phyloP scores from a whole-genome alignment of 139 green algal species.

The Tetradesmus obliquus region DNA sequence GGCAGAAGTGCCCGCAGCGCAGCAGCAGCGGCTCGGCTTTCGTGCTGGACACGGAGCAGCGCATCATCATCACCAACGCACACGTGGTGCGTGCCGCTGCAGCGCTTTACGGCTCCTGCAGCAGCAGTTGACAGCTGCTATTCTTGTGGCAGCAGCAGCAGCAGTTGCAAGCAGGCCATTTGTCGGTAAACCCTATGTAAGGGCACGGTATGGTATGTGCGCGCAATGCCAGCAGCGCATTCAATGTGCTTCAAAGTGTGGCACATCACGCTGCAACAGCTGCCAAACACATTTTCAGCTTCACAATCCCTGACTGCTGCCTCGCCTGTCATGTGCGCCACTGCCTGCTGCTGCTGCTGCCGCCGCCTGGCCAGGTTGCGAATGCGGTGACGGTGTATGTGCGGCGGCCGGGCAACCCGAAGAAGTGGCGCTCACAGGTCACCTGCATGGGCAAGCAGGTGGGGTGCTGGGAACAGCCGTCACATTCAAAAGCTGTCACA shows the following conservation, averaged over 20 bases:
- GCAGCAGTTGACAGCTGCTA: neutral
- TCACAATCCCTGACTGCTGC: too few relatives aligned
- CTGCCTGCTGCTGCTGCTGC: neutral
- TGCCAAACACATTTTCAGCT: too few relatives aligned
- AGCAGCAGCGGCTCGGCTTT: slow-evolving; percentile 77
- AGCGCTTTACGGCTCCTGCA: neutral
- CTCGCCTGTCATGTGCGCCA: neutral
- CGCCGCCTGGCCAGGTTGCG: slow-evolving; percentile 62
- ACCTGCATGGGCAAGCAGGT: slow-evolving; percentile 74
- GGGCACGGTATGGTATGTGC: too few relatives aligned
- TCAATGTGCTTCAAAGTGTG: too few relatives aligned
- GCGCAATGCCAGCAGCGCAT: too few relatives aligned
- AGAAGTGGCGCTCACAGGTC: slow-evolving; percentile 82
- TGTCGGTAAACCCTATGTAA: neutral
- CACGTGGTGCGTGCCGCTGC: slow-evolving; percentile 72
- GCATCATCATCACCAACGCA: slow-evolving; percentile 78
- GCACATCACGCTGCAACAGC: too few relatives aligned
- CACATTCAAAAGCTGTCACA: neutral
- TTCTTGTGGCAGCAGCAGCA: too few relatives aligned
- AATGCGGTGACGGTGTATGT: slow-evolving; percentile 82
- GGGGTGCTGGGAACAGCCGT: neutral
- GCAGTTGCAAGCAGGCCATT: neutral
- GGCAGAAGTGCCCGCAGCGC: slow-evolving; percentile 79
- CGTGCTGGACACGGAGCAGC: slow-evolving; percentile 66
- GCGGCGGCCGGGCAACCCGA: slow-evolving; percentile 77